Conservation (phyloP, 169 alveolate genomes). For the Theileria orientalis region DNA sequence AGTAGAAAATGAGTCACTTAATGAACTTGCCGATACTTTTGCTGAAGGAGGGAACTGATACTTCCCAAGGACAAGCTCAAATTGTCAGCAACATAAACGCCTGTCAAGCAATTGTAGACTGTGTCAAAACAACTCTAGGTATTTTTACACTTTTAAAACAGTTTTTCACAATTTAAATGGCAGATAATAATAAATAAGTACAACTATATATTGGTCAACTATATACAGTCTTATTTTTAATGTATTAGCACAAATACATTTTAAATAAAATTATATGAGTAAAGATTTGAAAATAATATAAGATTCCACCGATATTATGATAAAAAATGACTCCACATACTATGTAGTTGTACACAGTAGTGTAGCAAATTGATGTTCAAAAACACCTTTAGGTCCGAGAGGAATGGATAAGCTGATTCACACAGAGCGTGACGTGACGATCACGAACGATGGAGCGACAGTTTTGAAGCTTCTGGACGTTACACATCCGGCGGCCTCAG, state of each 20-base stretch:
- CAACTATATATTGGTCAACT: too few relatives aligned
- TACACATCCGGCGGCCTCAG: constrained; percentile 97
- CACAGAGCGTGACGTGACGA: constrained; percentile 84
- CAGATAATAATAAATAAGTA: too few relatives aligned
- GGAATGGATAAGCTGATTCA: constrained; percentile 98
- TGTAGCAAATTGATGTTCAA: too few relatives aligned
- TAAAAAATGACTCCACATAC: too few relatives aligned
- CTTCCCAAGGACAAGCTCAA: constrained; percentile 94
- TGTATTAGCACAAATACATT: too few relatives aligned
- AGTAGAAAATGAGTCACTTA: constrained; percentile 71
- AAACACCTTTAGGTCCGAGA: constrained; percentile 87
- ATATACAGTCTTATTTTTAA: too few relatives aligned
- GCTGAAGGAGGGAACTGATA: constrained; percentile 95
- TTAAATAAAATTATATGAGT: too few relatives aligned
- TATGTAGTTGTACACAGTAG: too few relatives aligned
- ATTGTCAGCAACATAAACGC: constrained; percentile 94
- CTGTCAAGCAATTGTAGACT: constrained; percentile 91
- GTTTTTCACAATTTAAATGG: too few relatives aligned
- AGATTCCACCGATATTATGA: too few relatives aligned
- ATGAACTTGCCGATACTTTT: constrained; percentile 89
- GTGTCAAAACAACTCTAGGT: constrained; percentile 90
- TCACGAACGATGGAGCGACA: constrained; percentile 99
- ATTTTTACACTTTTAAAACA: not conserved
- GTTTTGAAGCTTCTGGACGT: constrained; percentile 90
- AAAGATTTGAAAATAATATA: too few relatives aligned